Evolutionary conservation across 208 protist species (phyloP).

Genomic region (Trichomonas vaginalis): DNA sequence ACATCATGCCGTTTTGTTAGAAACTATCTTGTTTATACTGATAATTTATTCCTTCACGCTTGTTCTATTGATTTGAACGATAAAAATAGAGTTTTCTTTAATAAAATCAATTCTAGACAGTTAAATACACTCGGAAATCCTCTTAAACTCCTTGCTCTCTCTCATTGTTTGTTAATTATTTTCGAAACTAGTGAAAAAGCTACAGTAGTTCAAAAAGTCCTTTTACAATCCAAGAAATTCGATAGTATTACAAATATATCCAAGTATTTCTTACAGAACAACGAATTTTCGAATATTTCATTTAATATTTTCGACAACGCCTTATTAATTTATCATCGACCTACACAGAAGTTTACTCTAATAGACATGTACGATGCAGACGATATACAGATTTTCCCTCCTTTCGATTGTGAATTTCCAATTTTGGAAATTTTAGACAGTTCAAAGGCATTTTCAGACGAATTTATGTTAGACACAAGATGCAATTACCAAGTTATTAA

Average conservation of each 20-base stretch:
- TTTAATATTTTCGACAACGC: not conserved
- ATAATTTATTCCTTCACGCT: not conserved
- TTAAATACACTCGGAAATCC: not conserved
- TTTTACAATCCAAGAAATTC: not conserved
- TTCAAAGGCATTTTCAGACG: not conserved
- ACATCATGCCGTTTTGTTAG: not conserved
- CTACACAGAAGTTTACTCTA: not conserved
- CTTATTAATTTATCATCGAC: not conserved
- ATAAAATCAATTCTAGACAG: not conserved
- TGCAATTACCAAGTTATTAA: not conserved
- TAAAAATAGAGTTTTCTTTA: too few relatives aligned
- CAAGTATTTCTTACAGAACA: not conserved
- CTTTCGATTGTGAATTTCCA: not conserved
- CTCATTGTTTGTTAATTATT: not conserved
- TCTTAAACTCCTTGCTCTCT: not conserved
- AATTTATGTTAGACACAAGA: not conserved
- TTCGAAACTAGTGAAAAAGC: not conserved
- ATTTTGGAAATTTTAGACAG: not conserved
- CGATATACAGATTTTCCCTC: not conserved
- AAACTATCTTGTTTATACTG: not conserved
- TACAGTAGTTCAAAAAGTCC: not conserved
- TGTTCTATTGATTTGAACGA: not conserved
- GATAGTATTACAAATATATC: not conserved
- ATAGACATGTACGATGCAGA: not conserved
- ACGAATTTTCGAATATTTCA: not conserved